Conservation (phyloP, 2,329 filamentous ascomycete species). For the Alternaria longipes region DNA sequence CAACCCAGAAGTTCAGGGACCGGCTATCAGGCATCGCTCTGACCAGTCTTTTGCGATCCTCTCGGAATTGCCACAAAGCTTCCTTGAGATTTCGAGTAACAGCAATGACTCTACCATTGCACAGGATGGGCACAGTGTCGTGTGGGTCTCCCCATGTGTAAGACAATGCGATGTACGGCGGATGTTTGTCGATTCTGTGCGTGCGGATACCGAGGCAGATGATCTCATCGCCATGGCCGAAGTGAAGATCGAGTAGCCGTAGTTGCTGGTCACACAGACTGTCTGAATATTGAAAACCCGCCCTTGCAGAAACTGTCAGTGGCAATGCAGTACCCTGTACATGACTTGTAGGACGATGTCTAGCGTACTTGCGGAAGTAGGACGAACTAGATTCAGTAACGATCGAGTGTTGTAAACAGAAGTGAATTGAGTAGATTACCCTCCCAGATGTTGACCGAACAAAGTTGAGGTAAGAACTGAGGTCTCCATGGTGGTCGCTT, state of each 20-base stretch:
- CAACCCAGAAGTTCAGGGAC: background rate
- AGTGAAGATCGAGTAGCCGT: slow-evolving; percentile 5
- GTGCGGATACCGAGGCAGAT: background rate
- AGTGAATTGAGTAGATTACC: background rate
- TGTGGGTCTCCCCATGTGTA: slow-evolving; percentile 2
- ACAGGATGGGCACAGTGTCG: background rate
- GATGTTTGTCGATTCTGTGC: background rate
- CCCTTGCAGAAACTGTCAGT: background rate
- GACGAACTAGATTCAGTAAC: background rate
- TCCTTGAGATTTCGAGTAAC: background rate
- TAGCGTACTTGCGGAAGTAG: too few relatives aligned
- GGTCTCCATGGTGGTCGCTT: background rate
- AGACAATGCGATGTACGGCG: background rate
- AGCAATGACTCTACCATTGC: background rate
- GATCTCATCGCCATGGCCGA: background rate
- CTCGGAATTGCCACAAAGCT: slow-evolving; percentile 1
- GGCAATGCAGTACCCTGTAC: background rate
- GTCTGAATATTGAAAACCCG: background rate
- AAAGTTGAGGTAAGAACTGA: background rate
- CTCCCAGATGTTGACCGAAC: background rate
- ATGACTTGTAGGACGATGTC: background rate
- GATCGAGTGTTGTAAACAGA: background rate
- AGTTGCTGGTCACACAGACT: background rate
- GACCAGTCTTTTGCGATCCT: background rate
- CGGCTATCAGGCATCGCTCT: background rate